These are phyloP conservation scores for Ilyonectria robusta DNA, from an alignment of 2,329 filamentous ascomycete species.

Conservation along the genomic window DNA sequence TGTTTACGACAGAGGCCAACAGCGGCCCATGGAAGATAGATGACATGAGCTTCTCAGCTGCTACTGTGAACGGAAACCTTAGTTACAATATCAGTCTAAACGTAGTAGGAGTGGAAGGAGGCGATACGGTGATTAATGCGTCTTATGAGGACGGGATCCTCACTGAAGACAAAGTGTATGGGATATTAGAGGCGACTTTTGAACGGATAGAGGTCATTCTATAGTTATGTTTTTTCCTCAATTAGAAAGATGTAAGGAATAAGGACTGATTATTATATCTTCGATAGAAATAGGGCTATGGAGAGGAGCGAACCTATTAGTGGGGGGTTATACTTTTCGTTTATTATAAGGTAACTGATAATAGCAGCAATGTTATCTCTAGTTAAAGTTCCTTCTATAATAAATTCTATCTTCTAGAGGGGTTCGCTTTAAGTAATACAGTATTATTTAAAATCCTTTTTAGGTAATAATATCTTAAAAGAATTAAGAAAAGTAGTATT, in stretches of 20 bases:
- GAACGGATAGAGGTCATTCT: slow-evolving; percentile 2
- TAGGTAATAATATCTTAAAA: too few species aligned
- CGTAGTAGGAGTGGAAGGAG: slow-evolving; percentile 14
- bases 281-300: too few species aligned
- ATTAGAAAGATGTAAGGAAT: background rate
- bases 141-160: slow-evolving; percentile 27
- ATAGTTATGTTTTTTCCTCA: background rate
- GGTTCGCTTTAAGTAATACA: too few species aligned
- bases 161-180: slow-evolving; percentile 3
- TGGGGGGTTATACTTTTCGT: too few species aligned
- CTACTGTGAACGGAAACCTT: slow-evolving; percentile 16
- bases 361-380: too few species aligned
- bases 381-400: too few species aligned
- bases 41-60: slow-evolving; percentile 30
- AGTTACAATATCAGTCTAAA: slow-evolving; percentile 19
- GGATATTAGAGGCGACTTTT: slow-evolving; percentile 1
- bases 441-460: too few species aligned
- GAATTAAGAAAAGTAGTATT: too few species aligned
- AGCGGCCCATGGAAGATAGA: slow-evolving; percentile 24
- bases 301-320: too few species aligned
- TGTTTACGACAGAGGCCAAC: background rate
- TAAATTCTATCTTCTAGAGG: too few species aligned
- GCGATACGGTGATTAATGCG: slow-evolving; percentile 27
- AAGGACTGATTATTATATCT: too few species aligned
- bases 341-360: too few species aligned